Base-by-base conservation (phyloP, 129 eudicot genomes). In the Flaveria ramosissima region DNA sequence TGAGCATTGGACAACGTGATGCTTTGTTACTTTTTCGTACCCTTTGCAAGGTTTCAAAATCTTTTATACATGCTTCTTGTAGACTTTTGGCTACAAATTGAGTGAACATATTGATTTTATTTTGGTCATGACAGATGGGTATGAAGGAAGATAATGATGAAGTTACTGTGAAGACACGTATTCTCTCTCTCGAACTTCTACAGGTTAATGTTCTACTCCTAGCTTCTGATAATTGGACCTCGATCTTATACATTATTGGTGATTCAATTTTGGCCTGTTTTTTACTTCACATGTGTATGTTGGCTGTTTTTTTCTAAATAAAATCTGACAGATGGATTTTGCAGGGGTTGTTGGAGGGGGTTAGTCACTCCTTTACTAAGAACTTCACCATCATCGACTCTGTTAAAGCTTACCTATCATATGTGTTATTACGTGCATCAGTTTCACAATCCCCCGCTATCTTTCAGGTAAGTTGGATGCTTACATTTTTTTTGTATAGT, bases 61-160 rank as follows among this genome's bases (percentile, higher is more conserved):
- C 16, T 32, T 51, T 50, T 64, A 41, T 70, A 32, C 21, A 41
- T 77, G 74, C 72, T 36, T 87, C 51, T 50, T 48, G 32, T 67
- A 10, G 72, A 55, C 74, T 27, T 77, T 36, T 66, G 20, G 66
- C 59, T 51, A 48, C 46, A 51, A 70, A 70, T 62, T 19, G 55
- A 65, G 62, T 53, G 24, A 15, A 51, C 26, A 26, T 68, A 73
- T 43, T 89, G 73, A 74, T 74, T 57, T 45, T 74, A 67, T 74
- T 43, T 74, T 20, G 36, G 48, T 67, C 73, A 42, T 71, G 84
- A 81, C 89, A 95, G 99, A 95, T 95, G 99, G 93, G 99, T 76
- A 95, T 95, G 96, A 95, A 92, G 85, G 99, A 95, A 83, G 99
- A 95, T 63, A 92, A 71, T 72, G 97, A 95, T 84, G 99, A 95